Conservation (phyloP, 495 filamentous ascomycete genomes). For the Hypoxylon lienhwacheense region DNA sequence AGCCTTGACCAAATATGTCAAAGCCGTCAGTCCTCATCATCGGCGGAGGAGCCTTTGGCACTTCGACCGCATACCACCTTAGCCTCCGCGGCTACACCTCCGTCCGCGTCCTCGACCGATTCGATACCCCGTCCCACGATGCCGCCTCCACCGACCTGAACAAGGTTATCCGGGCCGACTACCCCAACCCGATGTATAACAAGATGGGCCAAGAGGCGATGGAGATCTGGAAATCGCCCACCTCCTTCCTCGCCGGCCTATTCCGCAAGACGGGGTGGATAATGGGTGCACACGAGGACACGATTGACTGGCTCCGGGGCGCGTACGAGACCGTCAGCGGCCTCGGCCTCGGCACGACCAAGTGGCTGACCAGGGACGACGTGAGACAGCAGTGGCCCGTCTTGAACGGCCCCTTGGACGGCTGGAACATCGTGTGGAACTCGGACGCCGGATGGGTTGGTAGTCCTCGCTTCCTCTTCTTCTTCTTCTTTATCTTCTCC, state of each 20-base stretch:
- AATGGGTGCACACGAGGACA: no score
- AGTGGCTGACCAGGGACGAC: no score
- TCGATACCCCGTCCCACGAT: conserved; percentile 41
- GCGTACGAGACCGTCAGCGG: no score
- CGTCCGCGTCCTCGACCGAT: conserved; percentile 52
- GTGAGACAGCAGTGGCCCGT: no score
- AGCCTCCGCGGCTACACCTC: conserved; percentile 46
- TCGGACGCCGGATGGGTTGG: no score
- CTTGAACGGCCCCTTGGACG: no score
- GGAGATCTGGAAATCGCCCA: conserved; percentile 36
- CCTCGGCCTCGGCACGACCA: no score
- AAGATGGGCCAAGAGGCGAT: conserved; percentile 49
- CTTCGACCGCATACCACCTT: conserved; percentile 55
- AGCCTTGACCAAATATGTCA: no score
- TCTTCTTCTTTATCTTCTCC: no score
- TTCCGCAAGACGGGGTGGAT: not conserved
- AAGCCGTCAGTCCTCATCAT: conserved; percentile 46
- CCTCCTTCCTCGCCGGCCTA: not conserved
- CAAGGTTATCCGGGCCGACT: conserved; percentile 60
- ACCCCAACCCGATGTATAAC: conserved; percentile 59
- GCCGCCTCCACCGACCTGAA: conserved; percentile 58
- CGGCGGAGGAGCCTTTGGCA: conserved; percentile 54
- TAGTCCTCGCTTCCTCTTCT: no score
- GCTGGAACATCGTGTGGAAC: no score
- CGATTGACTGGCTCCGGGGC: no score